Evolutionary conservation across 257 asterid species (phyloP).

Genomic region (Thymus mandschuricus): DNA sequence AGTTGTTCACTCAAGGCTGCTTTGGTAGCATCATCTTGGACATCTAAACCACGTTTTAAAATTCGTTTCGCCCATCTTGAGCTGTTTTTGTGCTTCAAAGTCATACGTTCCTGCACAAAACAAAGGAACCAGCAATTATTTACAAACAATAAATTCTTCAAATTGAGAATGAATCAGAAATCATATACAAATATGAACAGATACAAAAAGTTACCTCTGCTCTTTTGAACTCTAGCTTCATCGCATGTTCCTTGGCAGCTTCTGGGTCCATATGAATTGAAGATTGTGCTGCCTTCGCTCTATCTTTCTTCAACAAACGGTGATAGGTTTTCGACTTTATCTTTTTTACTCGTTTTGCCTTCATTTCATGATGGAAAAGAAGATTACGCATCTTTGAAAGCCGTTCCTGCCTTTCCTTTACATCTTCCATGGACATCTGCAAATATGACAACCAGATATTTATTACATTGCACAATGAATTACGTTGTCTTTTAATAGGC

Average conservation of each 20-base stretch:
- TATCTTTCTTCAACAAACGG: constrained; percentile 74
- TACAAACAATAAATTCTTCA: not conserved
- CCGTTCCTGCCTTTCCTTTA: constrained; percentile 58
- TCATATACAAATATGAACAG: not conserved
- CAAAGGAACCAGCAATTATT: constrained; percentile 24
- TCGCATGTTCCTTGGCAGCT: constrained; percentile 82
- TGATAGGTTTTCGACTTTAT: constrained; percentile 92
- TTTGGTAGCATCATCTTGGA: constrained; percentile 86
- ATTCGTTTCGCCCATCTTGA: constrained; percentile 87
- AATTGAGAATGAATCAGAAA: constrained; percentile 19
- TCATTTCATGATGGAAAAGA: constrained; percentile 84
- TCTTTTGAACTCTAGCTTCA: constrained; percentile 78
- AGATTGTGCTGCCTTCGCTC: constrained; percentile 52
- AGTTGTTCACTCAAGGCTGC: constrained; percentile 87
- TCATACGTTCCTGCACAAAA: constrained; percentile 79
- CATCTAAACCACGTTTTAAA: constrained; percentile 69
- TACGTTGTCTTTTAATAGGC: not conserved
- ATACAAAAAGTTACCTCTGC: constrained; percentile 61
- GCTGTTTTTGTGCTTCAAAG: constrained; percentile 80
- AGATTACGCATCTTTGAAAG: constrained; percentile 86
- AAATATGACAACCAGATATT: constrained; percentile 28
- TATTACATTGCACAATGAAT: constrained; percentile 14
- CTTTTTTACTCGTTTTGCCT: constrained; percentile 76
- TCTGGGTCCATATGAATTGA: constrained; percentile 73
- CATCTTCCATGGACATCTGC: constrained; percentile 79